Evolutionary conservation across 371 early-diverging fungal species (phyloP).

Genomic region (Mortierella sp.): DNA sequence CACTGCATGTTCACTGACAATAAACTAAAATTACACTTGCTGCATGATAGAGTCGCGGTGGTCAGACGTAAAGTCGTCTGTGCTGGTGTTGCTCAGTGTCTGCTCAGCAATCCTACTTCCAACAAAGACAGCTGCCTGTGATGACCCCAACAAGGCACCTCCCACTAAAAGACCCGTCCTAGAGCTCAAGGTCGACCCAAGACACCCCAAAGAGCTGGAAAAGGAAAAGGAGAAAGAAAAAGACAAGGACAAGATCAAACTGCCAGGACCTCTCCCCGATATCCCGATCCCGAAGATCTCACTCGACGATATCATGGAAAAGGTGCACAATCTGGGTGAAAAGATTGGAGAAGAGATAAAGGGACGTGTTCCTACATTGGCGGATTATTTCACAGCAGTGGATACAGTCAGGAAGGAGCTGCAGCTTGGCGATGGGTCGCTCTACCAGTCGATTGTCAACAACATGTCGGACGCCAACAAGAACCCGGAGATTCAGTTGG

Average conservation of each 20-base stretch:
- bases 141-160: constrained; percentile 23
- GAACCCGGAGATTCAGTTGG: constrained; percentile 56
- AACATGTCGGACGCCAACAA: constrained; percentile 52
- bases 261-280: constrained; percentile 44
- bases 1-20: neutral
- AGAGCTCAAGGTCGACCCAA: constrained; percentile 30
- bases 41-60: constrained; percentile 40
- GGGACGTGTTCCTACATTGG: constrained; percentile 50
- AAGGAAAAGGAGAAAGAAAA: constrained; percentile 13
- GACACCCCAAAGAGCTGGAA: neutral
- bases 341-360: constrained; percentile 55
- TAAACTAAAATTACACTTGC: neutral
- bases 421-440: constrained; percentile 50
- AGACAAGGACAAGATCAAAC: constrained; percentile 36
- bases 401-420: constrained; percentile 46
- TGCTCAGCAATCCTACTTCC: constrained; percentile 35
- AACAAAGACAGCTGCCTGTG: constrained; percentile 22
- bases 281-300: constrained; percentile 50
- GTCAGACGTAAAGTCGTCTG: constrained; percentile 40
- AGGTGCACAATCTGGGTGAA: constrained; percentile 34
- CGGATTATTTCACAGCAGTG: constrained; percentile 41
- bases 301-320: constrained; percentile 46
- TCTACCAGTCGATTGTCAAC: constrained; percentile 54
- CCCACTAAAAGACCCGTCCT: constrained; percentile 21
- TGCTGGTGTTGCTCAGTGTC: constrained; percentile 26